Evolutionary conservation across 148 eudicot genomes (phyloP).

Genomic region (Spergularia bocconei): DNA sequence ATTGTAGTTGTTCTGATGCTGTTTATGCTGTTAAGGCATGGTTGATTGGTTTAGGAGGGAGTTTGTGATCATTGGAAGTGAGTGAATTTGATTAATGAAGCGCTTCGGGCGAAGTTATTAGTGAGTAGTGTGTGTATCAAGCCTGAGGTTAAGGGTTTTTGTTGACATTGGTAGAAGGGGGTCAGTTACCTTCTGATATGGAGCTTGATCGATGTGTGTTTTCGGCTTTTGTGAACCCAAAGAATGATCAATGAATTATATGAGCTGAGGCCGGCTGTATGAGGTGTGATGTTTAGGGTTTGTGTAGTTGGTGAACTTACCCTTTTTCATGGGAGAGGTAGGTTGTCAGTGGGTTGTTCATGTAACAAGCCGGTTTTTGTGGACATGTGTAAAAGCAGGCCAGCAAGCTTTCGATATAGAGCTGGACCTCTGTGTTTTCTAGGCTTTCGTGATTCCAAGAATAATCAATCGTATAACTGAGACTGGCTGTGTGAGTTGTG

Average conservation of each 20-base stretch:
- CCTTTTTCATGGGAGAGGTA: too few species aligned
- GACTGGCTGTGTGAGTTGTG: background rate
- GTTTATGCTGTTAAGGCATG: background rate
- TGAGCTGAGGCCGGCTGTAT: too few species aligned
- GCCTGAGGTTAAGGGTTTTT: slow-evolving; percentile 8
- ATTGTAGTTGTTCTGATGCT: background rate
- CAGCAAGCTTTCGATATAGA: background rate
- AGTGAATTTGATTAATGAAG: background rate
- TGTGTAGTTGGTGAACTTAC: too few species aligned
- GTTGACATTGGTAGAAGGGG: too few species aligned
- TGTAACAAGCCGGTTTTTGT: background rate
- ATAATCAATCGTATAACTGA: background rate
- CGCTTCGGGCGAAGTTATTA: background rate
- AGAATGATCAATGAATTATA: too few species aligned
- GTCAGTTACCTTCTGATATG: background rate
- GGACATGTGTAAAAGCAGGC: background rate
- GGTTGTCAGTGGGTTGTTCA: too few species aligned
- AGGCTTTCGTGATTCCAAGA: background rate
- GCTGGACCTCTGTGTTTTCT: background rate
- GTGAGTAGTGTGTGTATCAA: background rate
- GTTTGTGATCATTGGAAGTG: background rate
- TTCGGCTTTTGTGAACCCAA: too few species aligned
- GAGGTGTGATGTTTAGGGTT: too few species aligned
- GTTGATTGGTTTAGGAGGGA: background rate
- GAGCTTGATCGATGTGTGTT: background rate